Evolutionary conservation across 805 yeast genomes (phyloP), one percentile per base, ranked within the genome.

Genomic region (Spathaspora girioi): DNA sequence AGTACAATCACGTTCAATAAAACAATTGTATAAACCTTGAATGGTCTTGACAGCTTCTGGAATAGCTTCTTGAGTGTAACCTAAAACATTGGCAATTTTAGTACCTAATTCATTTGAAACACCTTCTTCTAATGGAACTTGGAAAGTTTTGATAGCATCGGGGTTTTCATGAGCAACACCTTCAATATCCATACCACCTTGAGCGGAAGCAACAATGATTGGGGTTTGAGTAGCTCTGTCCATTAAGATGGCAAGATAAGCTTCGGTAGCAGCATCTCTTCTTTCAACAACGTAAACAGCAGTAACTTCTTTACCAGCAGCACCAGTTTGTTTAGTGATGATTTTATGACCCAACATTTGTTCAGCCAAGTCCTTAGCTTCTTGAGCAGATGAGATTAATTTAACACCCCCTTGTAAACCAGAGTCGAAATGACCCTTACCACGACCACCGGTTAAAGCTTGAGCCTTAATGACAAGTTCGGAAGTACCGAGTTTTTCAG

Each of bases 131-230:
- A 89, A 79, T 61, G 87, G 85, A 54, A 94, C 83, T 58, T 87
- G 79, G 81, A 84, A 90, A 59, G 93, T 85, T 76, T 89, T 86
- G 77, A 94, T 94, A 60, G 96, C 96, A 52, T 82, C 83, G 50
- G 99, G 99, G 71, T 82, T 86, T 62, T 80, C 83, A 60, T 85
- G 86, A 55, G 99, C 99, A 61, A 94, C 98, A 70, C 96, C 97
- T 80, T 94, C 99, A 66, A 94, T 94, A 77, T 94, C 97, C 96
- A 94, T 92, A 79, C 99, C 99, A 78, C 99, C 99, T 77, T 94
- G 94, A 57, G 96, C 79, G 32, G 97, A 91, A 47, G 97, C 97
- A 58, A 94, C 97, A 66, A 94, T 88, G 76, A 94, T 79, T 54
- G 98, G 97, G 60, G 82, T 78, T 75, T 92, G 96, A 59, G 86